phyloP scores from a whole-genome alignment of 352 stramenopile genomes.

The Thalassiosira hispida region DNA sequence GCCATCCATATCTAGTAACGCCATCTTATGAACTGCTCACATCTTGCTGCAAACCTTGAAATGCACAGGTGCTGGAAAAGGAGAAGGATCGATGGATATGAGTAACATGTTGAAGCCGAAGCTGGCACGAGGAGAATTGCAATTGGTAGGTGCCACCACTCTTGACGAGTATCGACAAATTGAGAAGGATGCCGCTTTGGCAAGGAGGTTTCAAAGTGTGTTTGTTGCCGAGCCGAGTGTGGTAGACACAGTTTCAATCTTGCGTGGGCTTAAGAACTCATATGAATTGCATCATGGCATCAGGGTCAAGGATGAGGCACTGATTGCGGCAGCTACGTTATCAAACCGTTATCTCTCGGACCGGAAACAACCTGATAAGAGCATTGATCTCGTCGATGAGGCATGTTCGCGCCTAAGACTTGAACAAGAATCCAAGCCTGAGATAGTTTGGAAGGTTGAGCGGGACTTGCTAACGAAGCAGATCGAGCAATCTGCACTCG shows the following conservation, averaged over 20 bases:
- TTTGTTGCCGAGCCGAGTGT: constrained; percentile 93
- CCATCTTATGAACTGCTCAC: neutral
- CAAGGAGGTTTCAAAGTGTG: constrained; percentile 95
- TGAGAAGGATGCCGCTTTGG: constrained; percentile 96
- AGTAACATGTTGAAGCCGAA: constrained; percentile 95
- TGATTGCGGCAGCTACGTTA: constrained; percentile 93
- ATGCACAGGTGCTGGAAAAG: constrained; percentile 43
- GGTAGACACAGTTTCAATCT: constrained; percentile 94
- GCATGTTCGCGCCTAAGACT: constrained; percentile 87
- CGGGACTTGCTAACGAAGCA: constrained; percentile 92
- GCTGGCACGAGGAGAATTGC: constrained; percentile 89
- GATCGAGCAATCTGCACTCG: constrained; percentile 93
- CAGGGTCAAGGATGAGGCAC: constrained; percentile 92
- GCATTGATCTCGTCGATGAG: constrained; percentile 95
- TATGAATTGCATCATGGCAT: constrained; percentile 98
- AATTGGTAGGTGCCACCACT: constrained; percentile 94
- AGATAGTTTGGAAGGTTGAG: constrained; percentile 95
- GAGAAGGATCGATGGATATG: constrained; percentile 92
- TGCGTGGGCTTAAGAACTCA: constrained; percentile 93
- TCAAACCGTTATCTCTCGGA: constrained; percentile 93
- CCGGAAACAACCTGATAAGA: constrained; percentile 93
- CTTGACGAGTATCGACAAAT: constrained; percentile 95
- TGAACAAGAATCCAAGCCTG: constrained; percentile 89
- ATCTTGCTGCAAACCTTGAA: neutral
- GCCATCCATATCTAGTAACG: neutral